Conservation (phyloP, 2,329 filamentous ascomycete species). For the Pseudopithomyces chartarum region DNA sequence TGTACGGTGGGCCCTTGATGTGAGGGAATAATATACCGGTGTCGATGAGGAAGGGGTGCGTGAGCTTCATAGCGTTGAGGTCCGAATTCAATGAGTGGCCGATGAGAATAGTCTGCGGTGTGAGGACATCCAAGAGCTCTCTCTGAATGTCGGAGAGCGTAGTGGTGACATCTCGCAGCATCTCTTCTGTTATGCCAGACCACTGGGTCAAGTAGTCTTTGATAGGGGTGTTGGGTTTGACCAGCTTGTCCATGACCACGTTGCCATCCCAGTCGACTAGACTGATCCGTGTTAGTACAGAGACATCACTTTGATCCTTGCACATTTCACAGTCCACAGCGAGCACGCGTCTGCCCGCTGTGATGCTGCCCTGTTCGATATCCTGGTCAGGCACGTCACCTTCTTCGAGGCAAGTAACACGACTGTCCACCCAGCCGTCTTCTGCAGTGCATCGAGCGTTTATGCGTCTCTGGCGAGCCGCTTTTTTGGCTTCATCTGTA, state of each 20-base stretch:
- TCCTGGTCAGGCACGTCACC: conserved; percentile 70
- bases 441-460: conserved; percentile 53
- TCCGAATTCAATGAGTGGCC: conserved; percentile 85
- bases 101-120: conserved; percentile 73
- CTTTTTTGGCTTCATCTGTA: conserved; percentile 59
- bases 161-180: conserved; percentile 82
- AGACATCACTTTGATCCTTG: conserved; percentile 77
- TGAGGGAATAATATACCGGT: conserved; percentile 91
- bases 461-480: conserved; percentile 60
- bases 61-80: conserved; percentile 80
- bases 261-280: conserved; percentile 84
- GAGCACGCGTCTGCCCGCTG: conserved; percentile 77
- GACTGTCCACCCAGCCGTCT: conserved; percentile 83
- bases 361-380: conserved; percentile 80
- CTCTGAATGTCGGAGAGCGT: conserved; percentile 81
- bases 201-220: conserved; percentile 86
- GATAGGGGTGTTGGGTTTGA: conserved; percentile 88
- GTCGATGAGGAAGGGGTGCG: conserved; percentile 92
- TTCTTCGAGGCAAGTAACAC: conserved; percentile 68
- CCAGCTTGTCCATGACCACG: conserved; percentile 83
- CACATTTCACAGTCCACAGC: conserved; percentile 98
- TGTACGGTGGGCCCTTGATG: conserved; percentile 84
- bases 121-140: conserved; percentile 73
- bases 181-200: conserved; percentile 88
- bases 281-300: conserved; percentile 87